Percentiles rank a stretch among this genome's conserved stretches.
These are phyloP conservation scores for Fusarium sp. DNA, from an alignment of 2,329 filamentous ascomycete species.

Conservation along the genomic window DNA sequence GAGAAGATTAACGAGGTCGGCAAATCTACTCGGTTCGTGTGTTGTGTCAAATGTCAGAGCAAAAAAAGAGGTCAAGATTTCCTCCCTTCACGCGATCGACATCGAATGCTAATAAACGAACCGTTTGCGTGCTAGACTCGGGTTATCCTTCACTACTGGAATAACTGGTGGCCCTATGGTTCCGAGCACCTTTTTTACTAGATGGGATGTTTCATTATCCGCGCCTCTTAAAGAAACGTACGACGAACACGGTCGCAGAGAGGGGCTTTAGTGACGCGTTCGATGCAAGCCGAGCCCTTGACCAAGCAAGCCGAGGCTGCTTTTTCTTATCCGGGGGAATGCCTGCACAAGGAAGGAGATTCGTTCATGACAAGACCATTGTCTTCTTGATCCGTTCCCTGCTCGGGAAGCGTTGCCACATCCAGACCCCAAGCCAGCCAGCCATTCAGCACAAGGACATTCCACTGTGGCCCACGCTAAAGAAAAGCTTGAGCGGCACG, in stretches of 20 bases:
- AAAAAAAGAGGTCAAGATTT: background rate
- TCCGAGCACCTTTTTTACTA: background rate
- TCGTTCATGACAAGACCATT: too few relatives aligned
- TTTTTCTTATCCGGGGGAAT: background rate
- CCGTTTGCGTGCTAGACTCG: background rate
- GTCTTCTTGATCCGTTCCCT: too few relatives aligned
- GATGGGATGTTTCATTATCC: background rate
- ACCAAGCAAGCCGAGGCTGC: background rate
- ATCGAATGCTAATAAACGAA: background rate
- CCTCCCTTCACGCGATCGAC: background rate
- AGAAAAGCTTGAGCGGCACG: constrained; percentile 5
- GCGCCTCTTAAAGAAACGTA: background rate
- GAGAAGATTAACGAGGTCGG: background rate
- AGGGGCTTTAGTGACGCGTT: background rate
- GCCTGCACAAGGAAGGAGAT: background rate
- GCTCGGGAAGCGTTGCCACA: too few relatives aligned
- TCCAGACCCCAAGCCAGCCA: background rate
- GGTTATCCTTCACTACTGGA: constrained; percentile 13
- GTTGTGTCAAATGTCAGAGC: background rate
- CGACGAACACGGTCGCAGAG: background rate
- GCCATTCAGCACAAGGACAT: background rate
- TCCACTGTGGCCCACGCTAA: background rate
- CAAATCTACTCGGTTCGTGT: background rate
- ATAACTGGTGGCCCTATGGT: constrained; percentile 18
- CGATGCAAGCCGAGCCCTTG: background rate